Evolutionary conservation across 179 eudicot genomes (phyloP).

Genomic region (Monotropa hypopitys): DNA sequence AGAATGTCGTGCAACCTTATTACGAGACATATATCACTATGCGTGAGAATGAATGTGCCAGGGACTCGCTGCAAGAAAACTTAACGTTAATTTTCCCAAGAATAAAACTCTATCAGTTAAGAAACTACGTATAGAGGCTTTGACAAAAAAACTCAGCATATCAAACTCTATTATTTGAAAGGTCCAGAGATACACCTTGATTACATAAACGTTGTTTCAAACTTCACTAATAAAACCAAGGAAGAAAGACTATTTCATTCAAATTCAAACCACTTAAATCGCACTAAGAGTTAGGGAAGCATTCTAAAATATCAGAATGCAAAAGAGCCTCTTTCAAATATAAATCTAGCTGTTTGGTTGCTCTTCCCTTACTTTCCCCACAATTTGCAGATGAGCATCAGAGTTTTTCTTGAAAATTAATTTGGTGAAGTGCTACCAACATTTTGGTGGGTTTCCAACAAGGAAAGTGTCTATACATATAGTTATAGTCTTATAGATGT

Average conservation of each 20-base stretch:
- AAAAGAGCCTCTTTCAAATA: not conserved
- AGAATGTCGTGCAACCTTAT: not conserved
- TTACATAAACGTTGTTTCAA: not conserved
- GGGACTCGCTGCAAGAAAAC: not conserved
- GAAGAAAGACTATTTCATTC: not conserved
- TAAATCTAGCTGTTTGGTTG: too few species aligned
- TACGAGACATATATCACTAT: not conserved
- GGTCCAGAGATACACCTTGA: not conserved
- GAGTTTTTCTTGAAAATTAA: too few species aligned
- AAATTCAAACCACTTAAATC: not conserved
- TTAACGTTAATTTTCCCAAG: not conserved
- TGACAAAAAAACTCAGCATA: not conserved
- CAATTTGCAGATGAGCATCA: too few species aligned
- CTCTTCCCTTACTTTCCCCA: too few species aligned
- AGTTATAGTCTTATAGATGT: too few species aligned
- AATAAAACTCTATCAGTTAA: not conserved
- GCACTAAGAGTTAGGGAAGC: not conserved
- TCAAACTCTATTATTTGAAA: not conserved
- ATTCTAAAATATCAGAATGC: not conserved
- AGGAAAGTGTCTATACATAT: too few species aligned
- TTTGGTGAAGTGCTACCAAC: too few species aligned
- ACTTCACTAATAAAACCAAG: not conserved
- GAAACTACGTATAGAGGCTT: not conserved
- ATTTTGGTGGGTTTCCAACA: too few species aligned
- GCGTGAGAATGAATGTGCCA: not conserved